Percentiles rank a stretch among this genome's conserved stretches.
These are phyloP conservation scores for Backusella psychrophila DNA, from an alignment of 192 early-diverging fungal species.

Conservation along the genomic window DNA sequence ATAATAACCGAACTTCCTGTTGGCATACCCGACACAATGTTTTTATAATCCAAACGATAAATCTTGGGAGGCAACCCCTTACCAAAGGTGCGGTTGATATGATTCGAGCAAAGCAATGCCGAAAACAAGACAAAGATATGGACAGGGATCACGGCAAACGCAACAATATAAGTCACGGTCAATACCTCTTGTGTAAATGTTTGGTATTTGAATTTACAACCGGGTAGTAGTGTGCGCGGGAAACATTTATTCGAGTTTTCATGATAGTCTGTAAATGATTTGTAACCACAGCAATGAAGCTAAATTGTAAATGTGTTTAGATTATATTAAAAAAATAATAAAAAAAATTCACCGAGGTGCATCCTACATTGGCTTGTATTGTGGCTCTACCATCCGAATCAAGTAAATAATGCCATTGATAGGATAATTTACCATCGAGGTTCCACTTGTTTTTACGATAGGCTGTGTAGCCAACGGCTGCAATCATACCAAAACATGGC, in stretches of 20 bases:
- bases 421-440: conserved; percentile 32
- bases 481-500: conserved; percentile 45
- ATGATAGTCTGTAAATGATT: conserved; percentile 40
- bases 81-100: conserved; percentile 41
- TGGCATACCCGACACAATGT: conserved; percentile 33
- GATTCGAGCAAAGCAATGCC: conserved; percentile 45
- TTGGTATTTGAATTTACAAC: conserved; percentile 39
- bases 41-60: conserved; percentile 34
- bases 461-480: conserved; percentile 44
- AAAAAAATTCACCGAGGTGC: too few species aligned
- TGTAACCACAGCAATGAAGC: conserved; percentile 49
- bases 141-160: conserved; percentile 38
- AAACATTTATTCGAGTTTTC: conserved; percentile 48
- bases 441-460: conserved; percentile 40
- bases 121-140: conserved; percentile 42
- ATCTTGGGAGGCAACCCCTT: conserved; percentile 36
- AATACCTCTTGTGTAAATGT: conserved; percentile 33
- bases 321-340: too few species aligned
- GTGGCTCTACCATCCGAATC: conserved; percentile 21
- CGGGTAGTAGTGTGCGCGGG: conserved; percentile 42
- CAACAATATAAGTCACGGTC: conserved; percentile 37
- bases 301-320: too few species aligned
- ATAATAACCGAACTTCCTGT: conserved; percentile 33
- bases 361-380: conserved; percentile 28
- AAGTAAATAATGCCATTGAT: conserved; percentile 34